A percentile compares a stretch with the other conserved stretches of the same genome.
These are phyloP conservation scores for Auricularia sp. DNA, from an alignment of 768 basidiomycete genomes.

Conservation along the genomic window DNA sequence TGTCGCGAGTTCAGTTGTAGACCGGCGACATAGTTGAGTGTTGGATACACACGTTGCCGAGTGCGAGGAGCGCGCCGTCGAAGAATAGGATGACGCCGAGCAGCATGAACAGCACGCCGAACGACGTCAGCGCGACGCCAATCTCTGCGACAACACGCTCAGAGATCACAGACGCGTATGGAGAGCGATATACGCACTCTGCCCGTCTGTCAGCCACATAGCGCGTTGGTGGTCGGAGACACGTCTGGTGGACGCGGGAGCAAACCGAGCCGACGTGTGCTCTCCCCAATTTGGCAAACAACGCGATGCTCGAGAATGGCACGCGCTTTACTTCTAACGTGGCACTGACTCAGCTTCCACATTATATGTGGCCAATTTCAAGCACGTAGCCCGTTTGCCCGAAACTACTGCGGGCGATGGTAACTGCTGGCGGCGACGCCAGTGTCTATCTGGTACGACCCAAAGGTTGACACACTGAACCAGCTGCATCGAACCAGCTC, in stretches of 20 bases:
- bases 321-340: neutral
- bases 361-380: neutral
- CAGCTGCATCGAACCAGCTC: no score
- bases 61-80: slow-evolving; percentile 86
- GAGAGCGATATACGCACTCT: slow-evolving; percentile 23
- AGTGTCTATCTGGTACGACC: no score
- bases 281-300: no score
- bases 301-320: neutral
- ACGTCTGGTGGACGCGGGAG: neutral
- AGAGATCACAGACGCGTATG: neutral
- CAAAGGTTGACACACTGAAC: no score
- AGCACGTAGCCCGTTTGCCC: no score
- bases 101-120: slow-evolving; percentile 92
- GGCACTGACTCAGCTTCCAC: neutral
- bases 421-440: no score
- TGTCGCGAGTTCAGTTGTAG: slow-evolving; percentile 2
- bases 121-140: slow-evolving; percentile 92
- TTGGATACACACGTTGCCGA: slow-evolving; percentile 67
- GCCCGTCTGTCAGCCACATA: slow-evolving; percentile 48
- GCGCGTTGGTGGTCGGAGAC: neutral
- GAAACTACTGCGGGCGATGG: no score
- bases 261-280: neutral
- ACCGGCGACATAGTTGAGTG: slow-evolving; percentile 16
- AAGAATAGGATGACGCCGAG: slow-evolving; percentile 94
- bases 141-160: slow-evolving; percentile 51